Conservation (phyloP, 192 early-diverging fungal genomes). For the Coemansia sp. region DNA sequence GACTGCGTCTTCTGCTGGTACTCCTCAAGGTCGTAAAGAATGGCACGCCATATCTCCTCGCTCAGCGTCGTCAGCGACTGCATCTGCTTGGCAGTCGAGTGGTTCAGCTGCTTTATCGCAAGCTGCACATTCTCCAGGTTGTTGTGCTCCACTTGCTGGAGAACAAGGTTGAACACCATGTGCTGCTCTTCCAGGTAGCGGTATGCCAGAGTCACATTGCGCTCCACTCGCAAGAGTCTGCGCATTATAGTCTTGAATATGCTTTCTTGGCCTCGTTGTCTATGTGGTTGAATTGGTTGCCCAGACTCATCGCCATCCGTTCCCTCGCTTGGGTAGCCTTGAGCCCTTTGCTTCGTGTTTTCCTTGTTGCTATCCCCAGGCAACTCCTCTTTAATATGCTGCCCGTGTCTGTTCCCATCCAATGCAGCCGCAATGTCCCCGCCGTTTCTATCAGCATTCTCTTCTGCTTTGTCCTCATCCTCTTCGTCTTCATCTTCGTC, state of each 20-base stretch:
- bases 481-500: conserved; percentile 21
- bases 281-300: conserved; percentile 5
- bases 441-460: background rate
- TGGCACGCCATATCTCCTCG: conserved; percentile 58
- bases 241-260: conserved; percentile 93
- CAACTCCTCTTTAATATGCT: background rate
- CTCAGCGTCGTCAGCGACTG: conserved; percentile 60
- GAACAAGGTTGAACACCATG: conserved; percentile 65
- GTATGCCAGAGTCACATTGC: conserved; percentile 74
- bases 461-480: background rate
- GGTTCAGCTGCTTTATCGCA: conserved; percentile 68
- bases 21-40: conserved; percentile 54
- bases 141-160: conserved; percentile 60
- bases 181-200: conserved; percentile 79
- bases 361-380: background rate
- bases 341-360: background rate
- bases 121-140: conserved; percentile 66
- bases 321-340: background rate
- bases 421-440: background rate
- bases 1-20: conserved; percentile 51
- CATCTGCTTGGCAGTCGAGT: conserved; percentile 62
- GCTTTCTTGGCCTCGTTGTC: conserved; percentile 65
- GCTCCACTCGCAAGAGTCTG: conserved; percentile 74
- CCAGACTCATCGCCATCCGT: conserved; percentile 2
- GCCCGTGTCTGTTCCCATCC: background rate